Evolutionary conservation across 129 eudicot genomes (phyloP).

Genomic region (Helichrysum umbraculigerum): DNA sequence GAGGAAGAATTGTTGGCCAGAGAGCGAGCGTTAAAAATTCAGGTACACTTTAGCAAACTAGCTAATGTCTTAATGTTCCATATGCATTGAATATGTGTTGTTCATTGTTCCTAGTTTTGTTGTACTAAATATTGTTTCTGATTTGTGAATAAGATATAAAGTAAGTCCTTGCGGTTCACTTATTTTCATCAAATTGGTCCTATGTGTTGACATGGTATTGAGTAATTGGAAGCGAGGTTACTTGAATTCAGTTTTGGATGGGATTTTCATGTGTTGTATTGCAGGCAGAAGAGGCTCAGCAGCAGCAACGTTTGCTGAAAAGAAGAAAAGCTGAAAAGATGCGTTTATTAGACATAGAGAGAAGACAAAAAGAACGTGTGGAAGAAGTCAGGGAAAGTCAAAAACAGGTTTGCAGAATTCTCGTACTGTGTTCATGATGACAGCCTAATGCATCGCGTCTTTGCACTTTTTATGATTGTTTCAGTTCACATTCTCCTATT

Average conservation of each 20-base stretch:
- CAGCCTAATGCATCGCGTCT: background rate
- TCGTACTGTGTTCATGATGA: background rate
- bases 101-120: background rate
- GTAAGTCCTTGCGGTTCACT: background rate
- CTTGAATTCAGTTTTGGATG: background rate
- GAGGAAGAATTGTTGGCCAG: conserved; percentile 75
- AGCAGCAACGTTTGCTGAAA: conserved; percentile 47
- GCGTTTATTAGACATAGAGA: conserved; percentile 68
- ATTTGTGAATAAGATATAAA: no score
- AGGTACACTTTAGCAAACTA: conserved; percentile 45
- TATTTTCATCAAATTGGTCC: no score
- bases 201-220: background rate
- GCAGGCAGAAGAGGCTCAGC: conserved; percentile 79
- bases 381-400: conserved; percentile 78
- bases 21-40: conserved; percentile 49
- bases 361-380: conserved; percentile 76
- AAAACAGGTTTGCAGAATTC: conserved; percentile 53
- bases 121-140: background rate
- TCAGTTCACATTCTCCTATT: background rate
- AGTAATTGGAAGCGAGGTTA: background rate
- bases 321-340: conserved; percentile 61
- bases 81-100: background rate
- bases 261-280: conserved; percentile 12
- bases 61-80: background rate
- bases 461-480: background rate